A percentile compares a stretch with the other conserved stretches of the same genome.
Evolutionary conservation across 352 stramenopile species (phyloP).

Genomic region (Globisporangium apiculatum): DNA sequence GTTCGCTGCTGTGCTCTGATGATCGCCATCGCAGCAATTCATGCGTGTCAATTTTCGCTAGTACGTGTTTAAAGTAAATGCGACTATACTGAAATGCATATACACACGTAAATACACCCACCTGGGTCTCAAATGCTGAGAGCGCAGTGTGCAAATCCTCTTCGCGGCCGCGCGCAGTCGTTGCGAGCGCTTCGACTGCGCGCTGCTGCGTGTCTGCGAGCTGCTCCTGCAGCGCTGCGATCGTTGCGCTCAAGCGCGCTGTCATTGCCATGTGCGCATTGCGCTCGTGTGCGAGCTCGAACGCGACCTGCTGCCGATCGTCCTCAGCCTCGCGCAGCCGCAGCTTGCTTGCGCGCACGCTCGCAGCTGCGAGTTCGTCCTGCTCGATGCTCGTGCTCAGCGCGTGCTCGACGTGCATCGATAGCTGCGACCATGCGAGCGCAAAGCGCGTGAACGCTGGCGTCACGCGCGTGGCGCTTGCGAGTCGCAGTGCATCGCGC

Average conservation of each 20-base stretch:
- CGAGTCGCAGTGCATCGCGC: constrained; percentile 30
- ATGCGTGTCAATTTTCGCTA: too few relatives aligned
- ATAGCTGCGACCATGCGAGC: constrained; percentile 30
- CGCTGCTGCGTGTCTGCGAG: constrained; percentile 33
- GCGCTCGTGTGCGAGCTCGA: constrained; percentile 41
- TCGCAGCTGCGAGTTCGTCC: constrained; percentile 24
- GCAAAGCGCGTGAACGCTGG: constrained; percentile 25
- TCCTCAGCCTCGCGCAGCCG: constrained; percentile 56
- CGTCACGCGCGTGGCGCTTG: constrained; percentile 33
- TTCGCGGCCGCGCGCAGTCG: constrained; percentile 30
- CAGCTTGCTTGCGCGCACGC: constrained; percentile 38
- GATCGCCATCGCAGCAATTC: too few relatives aligned
- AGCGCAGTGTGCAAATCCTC: constrained; percentile 21
- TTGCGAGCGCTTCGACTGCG: constrained; percentile 26
- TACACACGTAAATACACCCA: not conserved
- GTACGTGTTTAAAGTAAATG: too few relatives aligned
- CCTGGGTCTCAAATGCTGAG: constrained; percentile 13
- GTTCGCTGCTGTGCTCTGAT: constrained; percentile 18
- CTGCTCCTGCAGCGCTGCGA: constrained; percentile 33
- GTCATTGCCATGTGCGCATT: constrained; percentile 23
- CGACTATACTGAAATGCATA: too few relatives aligned
- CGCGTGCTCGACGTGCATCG: constrained; percentile 27
- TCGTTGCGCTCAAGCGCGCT: constrained; percentile 24
- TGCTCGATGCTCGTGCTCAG: constrained; percentile 51
- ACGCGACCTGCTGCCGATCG: constrained; percentile 49